Percentiles rank a stretch among this genome's conserved stretches.
These are phyloP conservation scores for Mallotus repandus DNA, from an alignment of 441 rosid species.

Conservation along the genomic window DNA sequence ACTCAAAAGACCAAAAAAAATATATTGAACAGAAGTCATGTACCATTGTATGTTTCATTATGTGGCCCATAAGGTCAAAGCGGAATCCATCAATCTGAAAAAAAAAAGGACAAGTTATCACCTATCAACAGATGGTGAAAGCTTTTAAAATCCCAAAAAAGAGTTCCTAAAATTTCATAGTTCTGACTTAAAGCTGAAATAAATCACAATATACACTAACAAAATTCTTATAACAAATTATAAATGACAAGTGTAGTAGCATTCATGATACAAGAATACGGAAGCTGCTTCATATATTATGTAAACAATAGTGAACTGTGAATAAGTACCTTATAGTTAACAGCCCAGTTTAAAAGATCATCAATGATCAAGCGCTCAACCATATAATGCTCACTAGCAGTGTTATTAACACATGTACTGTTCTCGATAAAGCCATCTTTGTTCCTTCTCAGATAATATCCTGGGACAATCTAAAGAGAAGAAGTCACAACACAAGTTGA, in stretches of 20 bases:
- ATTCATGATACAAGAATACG: not conserved
- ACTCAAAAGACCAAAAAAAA: not conserved
- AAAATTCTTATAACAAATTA: not conserved
- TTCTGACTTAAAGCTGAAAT: not conserved
- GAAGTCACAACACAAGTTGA: constrained; percentile 14
- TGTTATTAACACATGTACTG: constrained; percentile 89
- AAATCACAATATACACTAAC: not conserved
- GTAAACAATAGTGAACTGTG: not conserved
- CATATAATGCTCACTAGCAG: constrained; percentile 99
- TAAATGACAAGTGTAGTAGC: not conserved
- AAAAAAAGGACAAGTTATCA: constrained; percentile 1
- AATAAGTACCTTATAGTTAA: constrained; percentile 77
- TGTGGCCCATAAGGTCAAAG: constrained; percentile 97
- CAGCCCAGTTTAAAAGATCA: constrained; percentile 85
- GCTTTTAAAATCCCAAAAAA: not conserved
- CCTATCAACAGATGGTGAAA: constrained; percentile 23
- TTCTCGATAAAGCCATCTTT: constrained; percentile 77
- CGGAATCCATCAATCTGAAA: constrained; percentile 96
- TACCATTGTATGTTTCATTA: constrained; percentile 93
- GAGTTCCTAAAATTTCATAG: not conserved
- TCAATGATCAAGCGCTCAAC: constrained; percentile 83
- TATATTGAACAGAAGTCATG: constrained; percentile 26
- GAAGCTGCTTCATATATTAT: constrained; percentile 8
- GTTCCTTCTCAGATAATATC: constrained; percentile 93
- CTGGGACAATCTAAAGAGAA: constrained; percentile 83